A percentile compares a stretch with the other conserved stretches of the same genome.
Evolutionary conservation across 179 eudicot genomes (phyloP).

Genomic region (Nepenthes alata): DNA sequence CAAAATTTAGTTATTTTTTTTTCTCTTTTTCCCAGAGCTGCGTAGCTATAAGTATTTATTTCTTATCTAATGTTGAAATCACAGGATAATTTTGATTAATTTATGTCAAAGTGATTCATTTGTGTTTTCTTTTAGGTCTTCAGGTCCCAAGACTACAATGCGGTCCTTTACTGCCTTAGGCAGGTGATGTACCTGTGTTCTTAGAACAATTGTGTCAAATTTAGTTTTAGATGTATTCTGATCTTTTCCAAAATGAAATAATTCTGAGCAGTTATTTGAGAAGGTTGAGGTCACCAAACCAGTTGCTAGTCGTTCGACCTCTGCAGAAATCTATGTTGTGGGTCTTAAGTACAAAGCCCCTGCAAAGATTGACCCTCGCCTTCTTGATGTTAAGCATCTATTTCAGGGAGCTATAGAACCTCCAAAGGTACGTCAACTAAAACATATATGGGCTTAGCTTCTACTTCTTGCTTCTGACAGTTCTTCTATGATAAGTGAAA

Average conservation of each 20-base stretch:
- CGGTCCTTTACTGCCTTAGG: constrained; percentile 80
- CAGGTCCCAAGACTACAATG: constrained; percentile 91
- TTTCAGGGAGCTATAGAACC: constrained; percentile 73
- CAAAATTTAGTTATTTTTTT: too few relatives aligned
- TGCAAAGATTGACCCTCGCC: constrained; percentile 91
- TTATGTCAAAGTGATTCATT: background rate
- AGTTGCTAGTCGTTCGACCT: constrained; percentile 76
- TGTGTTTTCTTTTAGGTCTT: constrained; percentile 41
- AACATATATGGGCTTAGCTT: background rate
- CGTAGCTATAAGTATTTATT: too few relatives aligned
- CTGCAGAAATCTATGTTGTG: constrained; percentile 78
- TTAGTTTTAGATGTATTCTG: background rate
- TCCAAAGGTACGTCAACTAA: constrained; percentile 39
- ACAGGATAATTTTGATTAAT: too few relatives aligned
- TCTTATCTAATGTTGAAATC: too few relatives aligned
- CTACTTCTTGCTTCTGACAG: background rate
- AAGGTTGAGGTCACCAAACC: constrained; percentile 93
- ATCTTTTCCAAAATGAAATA: constrained; percentile 4
- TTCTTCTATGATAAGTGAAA: background rate
- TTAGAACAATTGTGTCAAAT: background rate
- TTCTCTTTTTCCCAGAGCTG: too few relatives aligned
- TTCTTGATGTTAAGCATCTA: constrained; percentile 77
- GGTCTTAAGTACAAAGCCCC: constrained; percentile 86
- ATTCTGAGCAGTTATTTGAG: constrained; percentile 61
- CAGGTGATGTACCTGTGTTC: constrained; percentile 40